phyloP scores from a whole-genome alignment of 257 asterid species.

The Nicotiana paniculata region DNA sequence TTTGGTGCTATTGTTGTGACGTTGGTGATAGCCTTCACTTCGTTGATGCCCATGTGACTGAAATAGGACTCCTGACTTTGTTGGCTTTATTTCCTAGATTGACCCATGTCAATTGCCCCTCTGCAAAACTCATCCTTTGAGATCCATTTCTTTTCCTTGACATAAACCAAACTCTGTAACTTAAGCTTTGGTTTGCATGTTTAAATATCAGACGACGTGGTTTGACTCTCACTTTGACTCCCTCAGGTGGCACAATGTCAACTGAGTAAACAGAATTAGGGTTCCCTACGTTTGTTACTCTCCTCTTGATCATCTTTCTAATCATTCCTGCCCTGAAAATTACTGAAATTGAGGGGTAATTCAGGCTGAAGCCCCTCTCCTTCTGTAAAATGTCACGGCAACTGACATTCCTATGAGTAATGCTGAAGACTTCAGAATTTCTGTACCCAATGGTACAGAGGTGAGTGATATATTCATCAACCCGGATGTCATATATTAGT shows the following conservation, averaged over 20 bases:
- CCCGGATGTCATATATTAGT: slow-evolving; percentile 57
- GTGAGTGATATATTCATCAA: slow-evolving; percentile 60
- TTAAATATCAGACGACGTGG: slow-evolving; percentile 55
- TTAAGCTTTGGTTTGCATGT: slow-evolving; percentile 47
- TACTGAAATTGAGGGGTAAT: slow-evolving; percentile 73
- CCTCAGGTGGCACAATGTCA: slow-evolving; percentile 54
- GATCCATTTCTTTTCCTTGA: slow-evolving; percentile 30
- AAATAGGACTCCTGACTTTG: slow-evolving; percentile 69
- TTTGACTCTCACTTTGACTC: slow-evolving; percentile 59
- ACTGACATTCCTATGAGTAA: slow-evolving; percentile 77
- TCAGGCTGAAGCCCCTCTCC: slow-evolving; percentile 74
- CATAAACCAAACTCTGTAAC: slow-evolving; percentile 63
- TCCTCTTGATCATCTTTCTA: slow-evolving; percentile 45
- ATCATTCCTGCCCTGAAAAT: slow-evolving; percentile 45
- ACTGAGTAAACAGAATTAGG: slow-evolving; percentile 30
- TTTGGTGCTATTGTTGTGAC: slow-evolving; percentile 6
- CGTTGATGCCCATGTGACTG: slow-evolving; percentile 65
- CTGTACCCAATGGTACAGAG: slow-evolving; percentile 63
- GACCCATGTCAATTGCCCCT: slow-evolving; percentile 78
- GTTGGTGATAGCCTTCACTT: slow-evolving; percentile 20
- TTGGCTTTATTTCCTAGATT: slow-evolving; percentile 22
- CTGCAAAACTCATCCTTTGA: slow-evolving; percentile 23
- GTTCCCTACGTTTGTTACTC: slow-evolving; percentile 60
- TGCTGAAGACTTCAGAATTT: slow-evolving; percentile 57
- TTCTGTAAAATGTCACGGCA: slow-evolving; percentile 49